Evolutionary conservation across 2,329 filamentous ascomycete genomes (phyloP).

Genomic region (Sarocladiaceae sp.): DNA sequence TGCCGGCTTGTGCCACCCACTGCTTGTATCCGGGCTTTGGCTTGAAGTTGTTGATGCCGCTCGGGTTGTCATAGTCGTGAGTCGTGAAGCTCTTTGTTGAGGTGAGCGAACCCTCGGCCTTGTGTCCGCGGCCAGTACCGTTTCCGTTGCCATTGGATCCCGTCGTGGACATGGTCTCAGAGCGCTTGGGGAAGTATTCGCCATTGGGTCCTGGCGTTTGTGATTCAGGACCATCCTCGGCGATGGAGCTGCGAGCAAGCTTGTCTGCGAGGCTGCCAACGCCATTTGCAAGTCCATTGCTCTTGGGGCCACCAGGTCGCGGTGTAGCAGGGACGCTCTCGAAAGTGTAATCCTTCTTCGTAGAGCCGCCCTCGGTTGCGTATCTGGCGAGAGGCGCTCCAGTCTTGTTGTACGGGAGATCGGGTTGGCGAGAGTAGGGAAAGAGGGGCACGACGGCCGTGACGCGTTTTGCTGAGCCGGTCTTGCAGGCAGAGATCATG

Average conservation of each 20-base stretch:
- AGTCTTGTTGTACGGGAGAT: slow-evolving; percentile 93
- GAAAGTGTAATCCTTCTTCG: slow-evolving; percentile 69
- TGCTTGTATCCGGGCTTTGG: slow-evolving; percentile 93
- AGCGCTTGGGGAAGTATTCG: slow-evolving; percentile 28
- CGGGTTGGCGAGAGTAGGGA: slow-evolving; percentile 92
- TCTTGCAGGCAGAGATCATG: slow-evolving; percentile 97
- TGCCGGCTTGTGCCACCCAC: slow-evolving; percentile 97
- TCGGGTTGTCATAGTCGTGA: slow-evolving; percentile 58
- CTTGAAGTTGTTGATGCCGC: slow-evolving; percentile 53
- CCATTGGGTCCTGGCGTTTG: slow-evolving; percentile 19
- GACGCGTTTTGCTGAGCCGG: slow-evolving; percentile 84
- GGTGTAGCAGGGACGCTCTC: slow-evolving; percentile 89
- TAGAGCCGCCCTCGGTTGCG: slow-evolving; percentile 31
- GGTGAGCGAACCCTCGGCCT: slow-evolving; percentile 31
- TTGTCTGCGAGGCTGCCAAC: slow-evolving; percentile 64
- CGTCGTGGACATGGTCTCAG: slow-evolving; percentile 28
- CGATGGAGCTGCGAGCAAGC: slow-evolving; percentile 60
- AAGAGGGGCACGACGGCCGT: slow-evolving; percentile 93
- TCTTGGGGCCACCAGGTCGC: slow-evolving; percentile 62
- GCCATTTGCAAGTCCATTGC: slow-evolving; percentile 58
- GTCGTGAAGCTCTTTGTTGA: slow-evolving; percentile 49
- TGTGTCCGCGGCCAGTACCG: slow-evolving; percentile 11
- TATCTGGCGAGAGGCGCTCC: slow-evolving; percentile 80
- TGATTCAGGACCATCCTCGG: slow-evolving; percentile 29
- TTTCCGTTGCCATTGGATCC: slow-evolving; percentile 28